Percentiles rank a stretch among this genome's conserved stretches.
These are phyloP conservation scores for Diaporthe aspalathi DNA, from an alignment of 2,329 filamentous ascomycete species.

Conservation along the genomic window DNA sequence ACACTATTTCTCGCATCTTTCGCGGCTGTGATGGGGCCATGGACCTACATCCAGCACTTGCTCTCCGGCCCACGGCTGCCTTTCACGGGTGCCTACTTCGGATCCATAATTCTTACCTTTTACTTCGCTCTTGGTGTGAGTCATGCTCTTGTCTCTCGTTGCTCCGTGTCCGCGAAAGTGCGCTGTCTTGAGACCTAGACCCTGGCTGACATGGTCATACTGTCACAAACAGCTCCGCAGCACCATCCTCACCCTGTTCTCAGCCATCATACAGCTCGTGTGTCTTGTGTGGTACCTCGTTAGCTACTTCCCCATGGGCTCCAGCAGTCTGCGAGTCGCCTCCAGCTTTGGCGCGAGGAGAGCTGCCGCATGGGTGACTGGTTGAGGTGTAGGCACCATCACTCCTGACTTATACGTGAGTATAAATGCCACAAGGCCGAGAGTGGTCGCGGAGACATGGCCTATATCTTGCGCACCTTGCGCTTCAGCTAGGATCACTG, in stretches of 20 bases:
- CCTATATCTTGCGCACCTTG: neutral
- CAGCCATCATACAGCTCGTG: constrained; percentile 84
- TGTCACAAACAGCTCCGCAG: constrained; percentile 74
- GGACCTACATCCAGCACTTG: constrained; percentile 85
- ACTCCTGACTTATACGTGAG: neutral
- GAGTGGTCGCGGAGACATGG: neutral
- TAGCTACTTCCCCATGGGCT: constrained; percentile 98
- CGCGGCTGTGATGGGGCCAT: constrained; percentile 92
- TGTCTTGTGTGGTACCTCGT: constrained; percentile 92
- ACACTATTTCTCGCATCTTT: constrained; percentile 91
- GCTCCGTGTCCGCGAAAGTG: constrained; percentile 9
- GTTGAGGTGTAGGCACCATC: constrained; percentile 56
- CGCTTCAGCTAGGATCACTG: constrained; percentile 1
- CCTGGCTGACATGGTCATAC: constrained; percentile 41
- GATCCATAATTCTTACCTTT: constrained; percentile 87
- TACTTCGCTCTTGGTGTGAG: constrained; percentile 94
- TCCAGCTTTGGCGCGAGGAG: constrained; percentile 87
- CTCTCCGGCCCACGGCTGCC: constrained; percentile 86
- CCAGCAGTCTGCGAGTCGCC: constrained; percentile 85
- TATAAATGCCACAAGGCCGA: constrained; percentile 6
- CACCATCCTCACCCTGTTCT: constrained; percentile 85
- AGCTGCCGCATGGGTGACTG: constrained; percentile 88
- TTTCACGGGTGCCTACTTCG: constrained; percentile 95
- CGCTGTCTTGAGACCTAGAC: neutral
- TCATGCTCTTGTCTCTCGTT: constrained; percentile 45